These are phyloP conservation scores for Luzula sylvatica DNA, from an alignment of 176 grass and related monocot species.

Conservation along the genomic window DNA sequence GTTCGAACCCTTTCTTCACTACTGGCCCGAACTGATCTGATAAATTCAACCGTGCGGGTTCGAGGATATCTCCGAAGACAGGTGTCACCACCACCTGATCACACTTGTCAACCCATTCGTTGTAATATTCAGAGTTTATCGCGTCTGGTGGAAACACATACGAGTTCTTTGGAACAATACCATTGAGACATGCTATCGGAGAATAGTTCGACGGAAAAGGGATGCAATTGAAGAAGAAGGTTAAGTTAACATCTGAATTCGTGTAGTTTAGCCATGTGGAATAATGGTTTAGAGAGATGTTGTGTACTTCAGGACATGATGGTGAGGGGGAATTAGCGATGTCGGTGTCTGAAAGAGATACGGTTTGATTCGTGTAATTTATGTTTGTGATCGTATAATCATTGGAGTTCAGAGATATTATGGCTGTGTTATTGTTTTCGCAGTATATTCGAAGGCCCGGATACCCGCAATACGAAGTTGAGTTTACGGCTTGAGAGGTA, in stretches of 20 bases:
- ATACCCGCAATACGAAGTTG: conserved; percentile 23
- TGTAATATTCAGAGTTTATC: neutral
- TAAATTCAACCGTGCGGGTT: neutral
- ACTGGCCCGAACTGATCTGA: neutral
- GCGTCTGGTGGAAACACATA: neutral
- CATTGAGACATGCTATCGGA: neutral
- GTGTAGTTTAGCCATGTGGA: conserved; percentile 10
- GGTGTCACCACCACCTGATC: neutral
- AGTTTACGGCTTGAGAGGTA: neutral
- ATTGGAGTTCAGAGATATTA: conserved; percentile 17
- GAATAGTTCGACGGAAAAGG: neutral
- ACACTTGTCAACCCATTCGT: neutral
- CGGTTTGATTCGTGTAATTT: conserved; percentile 4
- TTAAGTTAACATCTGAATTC: conserved; percentile 6
- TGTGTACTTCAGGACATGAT: neutral
- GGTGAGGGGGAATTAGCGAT: neutral
- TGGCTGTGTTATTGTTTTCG: neutral
- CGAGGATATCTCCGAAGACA: neutral
- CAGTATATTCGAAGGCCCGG: conserved; percentile 35
- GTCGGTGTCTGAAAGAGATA: conserved; percentile 29
- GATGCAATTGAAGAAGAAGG: neutral
- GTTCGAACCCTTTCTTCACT: neutral
- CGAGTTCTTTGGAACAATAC: neutral
- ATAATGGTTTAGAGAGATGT: neutral
- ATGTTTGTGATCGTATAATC: conserved; percentile 21